A percentile compares a stretch with the other conserved stretches of the same genome.
These are phyloP conservation scores for Solidago caesia DNA, from an alignment of 129 eudicot genomes.

Conservation along the genomic window DNA sequence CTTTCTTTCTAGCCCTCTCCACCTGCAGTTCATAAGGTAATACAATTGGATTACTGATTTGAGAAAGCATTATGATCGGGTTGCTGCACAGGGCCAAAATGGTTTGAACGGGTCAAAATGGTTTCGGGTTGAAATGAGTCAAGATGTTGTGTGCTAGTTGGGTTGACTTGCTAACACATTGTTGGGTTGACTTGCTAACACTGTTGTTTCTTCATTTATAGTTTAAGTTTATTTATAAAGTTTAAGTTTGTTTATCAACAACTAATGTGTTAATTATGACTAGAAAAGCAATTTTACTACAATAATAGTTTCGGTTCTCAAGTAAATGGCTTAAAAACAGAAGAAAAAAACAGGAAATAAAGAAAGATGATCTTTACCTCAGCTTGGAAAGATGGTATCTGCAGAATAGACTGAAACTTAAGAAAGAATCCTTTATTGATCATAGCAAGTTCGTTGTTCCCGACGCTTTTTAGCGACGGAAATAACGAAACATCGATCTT, in stretches of 20 bases:
- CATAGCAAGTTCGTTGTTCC: constrained; percentile 49
- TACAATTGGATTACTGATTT: background rate
- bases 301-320: background rate
- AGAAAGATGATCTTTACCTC: constrained; percentile 46
- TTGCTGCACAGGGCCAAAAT: background rate
- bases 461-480: constrained; percentile 66
- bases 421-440: constrained; percentile 58
- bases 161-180: background rate
- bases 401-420: constrained; percentile 46
- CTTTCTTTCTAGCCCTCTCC: constrained; percentile 47
- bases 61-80: background rate
- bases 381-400: constrained; percentile 28
- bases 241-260: background rate
- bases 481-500: constrained; percentile 46
- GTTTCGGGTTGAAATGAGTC: background rate
- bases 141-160: background rate
- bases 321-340: background rate
- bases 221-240: background rate
- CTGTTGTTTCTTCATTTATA: background rate
- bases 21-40: constrained; percentile 47
- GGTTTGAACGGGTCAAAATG: background rate
- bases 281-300: background rate
- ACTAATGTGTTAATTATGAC: background rate
- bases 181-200: background rate
- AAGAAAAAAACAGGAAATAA: too few relatives aligned